Evolutionary conservation across 2,329 filamentous ascomycete species (phyloP).

Genomic region (Penicillium sp.): DNA sequence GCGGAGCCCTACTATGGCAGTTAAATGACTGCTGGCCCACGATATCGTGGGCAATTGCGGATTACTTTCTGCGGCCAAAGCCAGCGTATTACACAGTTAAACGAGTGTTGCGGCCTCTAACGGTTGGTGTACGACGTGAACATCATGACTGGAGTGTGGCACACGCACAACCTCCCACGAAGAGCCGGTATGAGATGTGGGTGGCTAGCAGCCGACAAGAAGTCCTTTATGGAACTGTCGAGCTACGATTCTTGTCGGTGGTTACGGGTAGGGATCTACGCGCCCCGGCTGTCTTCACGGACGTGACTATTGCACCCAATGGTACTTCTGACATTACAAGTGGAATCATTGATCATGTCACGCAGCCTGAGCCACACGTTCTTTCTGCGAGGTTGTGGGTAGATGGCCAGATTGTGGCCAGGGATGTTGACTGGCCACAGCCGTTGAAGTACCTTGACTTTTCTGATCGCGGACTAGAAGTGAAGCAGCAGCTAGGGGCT

Average conservation of each 20-base stretch:
- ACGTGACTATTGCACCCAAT: not conserved
- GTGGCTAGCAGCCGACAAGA: not conserved
- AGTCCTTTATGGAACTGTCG: not conserved
- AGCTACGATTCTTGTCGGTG: not conserved
- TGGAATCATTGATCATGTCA: not conserved
- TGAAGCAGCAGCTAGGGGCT: not conserved
- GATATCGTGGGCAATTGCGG: not conserved
- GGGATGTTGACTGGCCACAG: not conserved
- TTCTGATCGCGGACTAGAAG: not conserved
- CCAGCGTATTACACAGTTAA: not conserved
- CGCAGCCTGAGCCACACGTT: not conserved
- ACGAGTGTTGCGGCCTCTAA: not conserved
- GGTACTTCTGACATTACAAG: not conserved
- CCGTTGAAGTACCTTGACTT: not conserved
- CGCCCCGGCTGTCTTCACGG: not conserved
- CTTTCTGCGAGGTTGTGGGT: not conserved
- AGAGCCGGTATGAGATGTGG: not conserved
- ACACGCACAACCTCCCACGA: not conserved
- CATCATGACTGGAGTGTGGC: not conserved
- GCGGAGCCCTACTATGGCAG: not conserved
- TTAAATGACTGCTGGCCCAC: not conserved
- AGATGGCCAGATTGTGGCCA: not conserved
- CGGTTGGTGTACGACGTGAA: not conserved
- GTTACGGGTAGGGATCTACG: not conserved
- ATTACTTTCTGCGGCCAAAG: not conserved